phyloP scores from a whole-genome alignment of 2,329 filamentous ascomycete species.

The Elsinoe australis region DNA sequence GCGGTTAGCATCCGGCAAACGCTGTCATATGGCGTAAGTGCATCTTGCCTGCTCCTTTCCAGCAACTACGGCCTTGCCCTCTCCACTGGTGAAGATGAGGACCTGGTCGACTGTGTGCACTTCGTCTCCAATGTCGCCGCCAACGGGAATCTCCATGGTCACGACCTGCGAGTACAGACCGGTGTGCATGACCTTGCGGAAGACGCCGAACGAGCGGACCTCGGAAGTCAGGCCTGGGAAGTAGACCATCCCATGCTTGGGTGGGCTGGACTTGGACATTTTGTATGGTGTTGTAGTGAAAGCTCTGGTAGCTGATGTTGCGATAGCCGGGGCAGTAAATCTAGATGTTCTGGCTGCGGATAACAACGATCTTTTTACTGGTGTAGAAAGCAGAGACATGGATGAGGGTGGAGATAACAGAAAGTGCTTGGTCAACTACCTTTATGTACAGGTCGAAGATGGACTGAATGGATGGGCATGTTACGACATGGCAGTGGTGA shows the following conservation, averaged over 20 bases:
- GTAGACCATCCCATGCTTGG: constrained; percentile 50
- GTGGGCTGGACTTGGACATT: constrained; percentile 31
- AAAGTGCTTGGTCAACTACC: background rate
- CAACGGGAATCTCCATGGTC: constrained; percentile 56
- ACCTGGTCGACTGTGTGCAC: constrained; percentile 59
- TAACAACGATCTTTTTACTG: background rate
- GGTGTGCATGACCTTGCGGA: constrained; percentile 55
- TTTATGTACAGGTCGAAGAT: background rate
- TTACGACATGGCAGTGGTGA: constrained; percentile 1
- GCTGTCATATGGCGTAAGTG: too few species aligned
- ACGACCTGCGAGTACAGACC: constrained; percentile 57
- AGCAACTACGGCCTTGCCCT: constrained; percentile 50
- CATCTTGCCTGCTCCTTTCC: constrained; percentile 53
- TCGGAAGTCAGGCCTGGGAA: constrained; percentile 50
- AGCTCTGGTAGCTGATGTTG: constrained; percentile 13
- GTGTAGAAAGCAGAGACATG: constrained; percentile 9
- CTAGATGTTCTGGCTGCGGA: background rate
- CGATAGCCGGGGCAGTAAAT: background rate
- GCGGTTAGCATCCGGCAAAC: constrained; percentile 24
- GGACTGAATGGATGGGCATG: background rate
- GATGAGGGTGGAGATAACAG: background rate
- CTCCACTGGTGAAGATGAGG: constrained; percentile 55
- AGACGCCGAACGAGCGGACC: constrained; percentile 50
- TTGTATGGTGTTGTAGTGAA: constrained; percentile 24
- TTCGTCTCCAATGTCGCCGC: constrained; percentile 60